Base-by-base conservation (phyloP, 805 yeast species). In the Wickerhamiella occidentalis region DNA sequence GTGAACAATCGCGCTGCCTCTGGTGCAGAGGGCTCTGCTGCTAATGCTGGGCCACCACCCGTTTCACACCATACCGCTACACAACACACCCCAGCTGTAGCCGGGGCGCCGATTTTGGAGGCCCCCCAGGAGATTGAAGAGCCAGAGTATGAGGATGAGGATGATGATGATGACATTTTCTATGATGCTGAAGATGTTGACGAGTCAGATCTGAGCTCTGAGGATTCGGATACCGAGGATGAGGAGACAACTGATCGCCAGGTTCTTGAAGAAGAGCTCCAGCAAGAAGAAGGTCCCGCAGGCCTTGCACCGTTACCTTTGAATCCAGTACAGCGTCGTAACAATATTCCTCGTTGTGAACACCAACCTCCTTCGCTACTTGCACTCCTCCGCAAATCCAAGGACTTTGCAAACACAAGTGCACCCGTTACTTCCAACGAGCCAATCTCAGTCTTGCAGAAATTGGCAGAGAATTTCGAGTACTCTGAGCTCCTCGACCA, bases 341-440 rank as follows among this genome's bases (percentile, higher is more conserved):
- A 64, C 23, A 82, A 77, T 51, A 71, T 88, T 13, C 73, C 58
- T 17, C 51, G 53, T n/a, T 74, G 85, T 48, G 69, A 67, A 0
- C 73, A 79, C 29, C 68, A 78, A 0, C 97, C 97, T 2, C 96
- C 96, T 9, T 82, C 92, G 54, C 64, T 90, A 30, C 68, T 90
- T 49, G 75, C 85, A 0, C 77, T 87, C 57, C 71, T 92, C 45
- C 74, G 95, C 51, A 88, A 88, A 63, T 87, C 86, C 57, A 90
- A 88, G 60, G 97, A 90, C 64, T 63, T 92, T 51, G 54, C 65
- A 12, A 73, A 86, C 1, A 75, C 88, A 41, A 80, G 95, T 0
- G 87, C 90, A 88, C 98, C 98, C 1, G 95, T 92, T 6, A 80
- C 92, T 1, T 76, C 87, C 49, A 92, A 92, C 66, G 98, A 92